phyloP scores from a whole-genome alignment of 2,329 filamentous ascomycete genomes.

The Arthrobotrys sphaeroides region DNA sequence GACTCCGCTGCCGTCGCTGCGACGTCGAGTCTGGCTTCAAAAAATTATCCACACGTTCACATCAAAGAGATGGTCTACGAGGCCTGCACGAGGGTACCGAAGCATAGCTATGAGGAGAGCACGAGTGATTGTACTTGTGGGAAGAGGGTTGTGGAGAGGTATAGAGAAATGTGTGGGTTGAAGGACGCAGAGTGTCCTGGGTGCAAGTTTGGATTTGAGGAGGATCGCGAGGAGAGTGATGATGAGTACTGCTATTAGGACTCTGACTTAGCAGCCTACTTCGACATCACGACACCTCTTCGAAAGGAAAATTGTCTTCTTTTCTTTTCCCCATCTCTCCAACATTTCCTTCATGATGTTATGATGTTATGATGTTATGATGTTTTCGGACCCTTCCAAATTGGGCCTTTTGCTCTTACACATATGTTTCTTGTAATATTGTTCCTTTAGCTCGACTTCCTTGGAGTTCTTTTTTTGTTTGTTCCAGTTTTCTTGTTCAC shows the following conservation, averaged over 20 bases:
- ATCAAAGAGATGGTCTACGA: constrained; percentile 53
- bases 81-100: constrained; percentile 41
- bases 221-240: constrained; percentile 37
- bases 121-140: constrained; percentile 39
- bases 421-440: constrained; percentile 6
- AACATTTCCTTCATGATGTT: too few relatives aligned
- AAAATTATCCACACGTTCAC: constrained; percentile 43
- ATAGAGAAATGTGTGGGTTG: constrained; percentile 47
- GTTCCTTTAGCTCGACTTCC: neutral
- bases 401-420: neutral
- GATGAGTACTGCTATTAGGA: constrained; percentile 37
- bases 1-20: neutral
- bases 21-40: constrained; percentile 6
- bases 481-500: neutral
- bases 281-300: too few relatives aligned
- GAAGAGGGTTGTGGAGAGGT: constrained; percentile 39
- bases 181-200: constrained; percentile 45
- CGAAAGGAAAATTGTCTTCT: neutral
- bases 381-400: neutral
- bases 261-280: neutral
- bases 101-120: constrained; percentile 47
- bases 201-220: constrained; percentile 48
- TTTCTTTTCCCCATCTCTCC: neutral
- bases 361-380: constrained; percentile 11
- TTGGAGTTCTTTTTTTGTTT: neutral